phyloP scores from a whole-genome alignment of 108 stramenopile genomes.

The Chaetoceros muelleri region DNA sequence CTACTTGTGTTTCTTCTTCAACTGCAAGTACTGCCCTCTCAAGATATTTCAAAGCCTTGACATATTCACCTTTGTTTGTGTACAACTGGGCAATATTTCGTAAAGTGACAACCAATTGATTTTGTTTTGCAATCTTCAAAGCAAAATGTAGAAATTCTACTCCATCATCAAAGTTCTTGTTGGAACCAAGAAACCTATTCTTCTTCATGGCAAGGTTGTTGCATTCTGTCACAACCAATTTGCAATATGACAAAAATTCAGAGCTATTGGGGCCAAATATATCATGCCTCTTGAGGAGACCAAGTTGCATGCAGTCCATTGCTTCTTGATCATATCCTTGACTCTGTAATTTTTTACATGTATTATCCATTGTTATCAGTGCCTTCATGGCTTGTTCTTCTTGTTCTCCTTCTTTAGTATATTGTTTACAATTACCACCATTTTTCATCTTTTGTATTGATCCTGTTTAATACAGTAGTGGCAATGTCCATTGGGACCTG shows the following conservation, averaged over 20 bases:
- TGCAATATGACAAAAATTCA: background rate
- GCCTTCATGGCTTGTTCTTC: slow-evolving; percentile 5
- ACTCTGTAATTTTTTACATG: background rate
- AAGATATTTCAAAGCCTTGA: too few species aligned
- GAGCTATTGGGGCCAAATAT: background rate
- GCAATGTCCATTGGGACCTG: too few species aligned
- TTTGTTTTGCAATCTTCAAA: background rate
- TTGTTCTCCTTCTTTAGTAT: background rate
- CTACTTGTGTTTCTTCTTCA: too few species aligned
- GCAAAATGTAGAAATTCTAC: background rate
- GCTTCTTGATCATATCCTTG: background rate
- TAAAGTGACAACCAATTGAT: too few species aligned
- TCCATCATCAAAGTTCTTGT: background rate
- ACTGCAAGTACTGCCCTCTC: too few species aligned
- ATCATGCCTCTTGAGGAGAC: background rate
- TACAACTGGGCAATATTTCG: too few species aligned
- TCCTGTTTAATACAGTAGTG: too few species aligned
- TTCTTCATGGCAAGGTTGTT: background rate
- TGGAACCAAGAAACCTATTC: too few species aligned
- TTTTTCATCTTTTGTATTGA: too few species aligned
- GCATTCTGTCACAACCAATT: background rate
- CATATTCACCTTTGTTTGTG: too few species aligned
- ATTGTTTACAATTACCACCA: too few species aligned
- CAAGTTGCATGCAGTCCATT: background rate
- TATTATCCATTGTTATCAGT: background rate